These are phyloP conservation scores for Microbotryomycetes sp. DNA, from an alignment of 1,284 basidiomycete genomes.

Conservation along the genomic window DNA sequence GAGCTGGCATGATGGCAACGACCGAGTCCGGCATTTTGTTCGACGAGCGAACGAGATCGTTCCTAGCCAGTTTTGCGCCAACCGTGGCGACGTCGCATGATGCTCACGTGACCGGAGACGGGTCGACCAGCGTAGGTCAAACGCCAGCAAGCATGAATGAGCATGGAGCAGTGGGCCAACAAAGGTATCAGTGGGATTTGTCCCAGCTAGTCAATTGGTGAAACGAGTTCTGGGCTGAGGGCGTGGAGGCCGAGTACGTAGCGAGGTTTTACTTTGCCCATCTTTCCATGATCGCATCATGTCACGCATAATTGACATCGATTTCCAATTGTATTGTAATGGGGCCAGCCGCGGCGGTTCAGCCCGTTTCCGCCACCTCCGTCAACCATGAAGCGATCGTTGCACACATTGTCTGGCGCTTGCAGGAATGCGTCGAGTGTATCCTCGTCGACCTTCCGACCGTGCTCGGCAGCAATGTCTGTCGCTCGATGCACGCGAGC, in stretches of 20 bases:
- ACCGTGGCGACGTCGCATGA: too few species aligned
- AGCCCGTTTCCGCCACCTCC: background rate
- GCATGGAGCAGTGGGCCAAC: too few species aligned
- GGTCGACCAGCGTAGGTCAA: too few species aligned
- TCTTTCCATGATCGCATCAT: too few species aligned
- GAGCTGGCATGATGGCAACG: background rate
- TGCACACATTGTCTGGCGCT: background rate
- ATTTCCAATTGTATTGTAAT: background rate
- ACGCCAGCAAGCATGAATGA: too few species aligned
- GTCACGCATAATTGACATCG: background rate
- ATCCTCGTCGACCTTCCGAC: too few species aligned
- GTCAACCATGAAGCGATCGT: background rate
- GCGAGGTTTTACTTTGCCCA: too few species aligned
- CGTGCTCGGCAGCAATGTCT: too few species aligned
- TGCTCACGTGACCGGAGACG: too few species aligned
- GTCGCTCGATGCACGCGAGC: background rate
- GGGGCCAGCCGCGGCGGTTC: too few species aligned
- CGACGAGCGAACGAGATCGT: background rate
- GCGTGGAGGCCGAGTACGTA: too few species aligned
- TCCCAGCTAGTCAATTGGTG: background rate
- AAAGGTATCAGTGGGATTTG: background rate
- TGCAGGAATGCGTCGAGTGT: background rate
- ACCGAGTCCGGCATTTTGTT: background rate
- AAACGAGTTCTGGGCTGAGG: too few species aligned
- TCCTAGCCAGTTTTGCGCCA: background rate